Evolutionary conservation across 2,329 filamentous ascomycete species (phyloP).

Genomic region (Fusarium chuoi): DNA sequence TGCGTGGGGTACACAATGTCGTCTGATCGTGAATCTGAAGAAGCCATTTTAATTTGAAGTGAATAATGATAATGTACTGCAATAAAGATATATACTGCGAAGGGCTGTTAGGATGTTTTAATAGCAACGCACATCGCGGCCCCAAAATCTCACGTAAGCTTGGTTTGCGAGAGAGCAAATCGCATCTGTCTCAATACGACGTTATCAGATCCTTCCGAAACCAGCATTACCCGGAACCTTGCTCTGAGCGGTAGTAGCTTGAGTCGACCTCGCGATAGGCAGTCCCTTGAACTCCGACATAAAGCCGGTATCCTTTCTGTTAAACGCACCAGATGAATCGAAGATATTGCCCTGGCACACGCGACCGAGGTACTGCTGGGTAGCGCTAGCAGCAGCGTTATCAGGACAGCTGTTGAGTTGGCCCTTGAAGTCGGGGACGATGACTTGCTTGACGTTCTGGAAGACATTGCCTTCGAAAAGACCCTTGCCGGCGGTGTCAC

Average conservation of each 20-base stretch:
- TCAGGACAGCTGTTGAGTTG: constrained; percentile 42
- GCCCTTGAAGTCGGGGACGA: constrained; percentile 36
- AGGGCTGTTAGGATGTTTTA: background rate
- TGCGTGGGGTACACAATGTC: background rate
- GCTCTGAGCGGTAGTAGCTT: background rate
- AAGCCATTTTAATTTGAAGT: background rate
- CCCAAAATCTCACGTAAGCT: background rate
- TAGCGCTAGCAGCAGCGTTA: constrained; percentile 17
- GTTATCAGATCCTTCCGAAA: background rate
- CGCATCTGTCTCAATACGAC: background rate
- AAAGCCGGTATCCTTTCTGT: constrained; percentile 18
- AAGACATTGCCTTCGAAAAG: constrained; percentile 45
- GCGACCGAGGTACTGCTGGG: constrained; percentile 17
- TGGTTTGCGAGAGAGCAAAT: background rate
- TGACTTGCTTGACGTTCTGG: constrained; percentile 34
- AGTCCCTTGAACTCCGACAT: constrained; percentile 28
- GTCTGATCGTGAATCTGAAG: rapidly evolving
- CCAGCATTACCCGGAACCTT: constrained; percentile 10
- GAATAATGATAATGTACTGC: background rate
- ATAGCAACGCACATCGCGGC: rapidly evolving
- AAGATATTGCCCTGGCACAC: constrained; percentile 26
- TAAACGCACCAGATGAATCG: constrained; percentile 10
- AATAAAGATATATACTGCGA: background rate
- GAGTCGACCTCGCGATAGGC: constrained; percentile 8
- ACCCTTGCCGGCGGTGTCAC: constrained; percentile 36